Conservation (phyloP, 495 filamentous ascomycete species). For the Penicillium antarcticum region DNA sequence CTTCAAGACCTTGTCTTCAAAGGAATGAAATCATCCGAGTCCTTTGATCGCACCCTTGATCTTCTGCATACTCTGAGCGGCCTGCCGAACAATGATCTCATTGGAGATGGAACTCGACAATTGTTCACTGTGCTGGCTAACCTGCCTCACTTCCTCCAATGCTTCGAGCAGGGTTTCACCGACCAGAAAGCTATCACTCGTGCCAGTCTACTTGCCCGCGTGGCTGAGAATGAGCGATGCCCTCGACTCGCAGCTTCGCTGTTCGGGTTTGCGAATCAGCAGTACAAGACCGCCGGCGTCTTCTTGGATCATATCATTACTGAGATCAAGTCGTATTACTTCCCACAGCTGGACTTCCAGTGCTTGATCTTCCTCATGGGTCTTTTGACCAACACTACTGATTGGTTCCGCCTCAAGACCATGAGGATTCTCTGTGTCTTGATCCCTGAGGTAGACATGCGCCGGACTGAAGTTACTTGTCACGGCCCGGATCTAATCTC, state of each 20-base stretch:
- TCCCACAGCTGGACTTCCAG: slow-evolving; percentile 78
- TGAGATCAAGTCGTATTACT: slow-evolving; percentile 74
- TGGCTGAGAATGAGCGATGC: slow-evolving; percentile 64
- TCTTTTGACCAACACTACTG: slow-evolving; percentile 78
- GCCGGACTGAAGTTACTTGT: slow-evolving; percentile 79
- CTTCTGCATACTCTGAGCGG: slow-evolving; percentile 73
- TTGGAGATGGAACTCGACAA: slow-evolving; percentile 76
- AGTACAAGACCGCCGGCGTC: slow-evolving; percentile 68
- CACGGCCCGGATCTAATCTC: slow-evolving; percentile 96
- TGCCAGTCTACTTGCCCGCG: slow-evolving; percentile 64
- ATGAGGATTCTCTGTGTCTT: slow-evolving; percentile 86
- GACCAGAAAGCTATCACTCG: slow-evolving; percentile 54
- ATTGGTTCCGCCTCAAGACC: slow-evolving; percentile 87
- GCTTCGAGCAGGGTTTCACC: slow-evolving; percentile 63
- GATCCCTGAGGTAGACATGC: slow-evolving; percentile 91
- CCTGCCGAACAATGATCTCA: slow-evolving; percentile 74
- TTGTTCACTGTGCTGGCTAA: slow-evolving; percentile 86
- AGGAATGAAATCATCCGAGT: slow-evolving; percentile 82
- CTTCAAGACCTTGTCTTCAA: slow-evolving; percentile 85
- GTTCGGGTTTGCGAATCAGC: slow-evolving; percentile 63
- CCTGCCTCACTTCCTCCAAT: slow-evolving; percentile 79
- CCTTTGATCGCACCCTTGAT: slow-evolving; percentile 70
- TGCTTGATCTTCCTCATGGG: slow-evolving; percentile 89
- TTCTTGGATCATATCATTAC: slow-evolving; percentile 73
- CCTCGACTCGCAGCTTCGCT: slow-evolving; percentile 52